A percentile compares a stretch with the other conserved stretches of the same genome.
These are phyloP conservation scores for Kwoniella pini DNA, from an alignment of 768 basidiomycete genomes.

Conservation along the genomic window DNA sequence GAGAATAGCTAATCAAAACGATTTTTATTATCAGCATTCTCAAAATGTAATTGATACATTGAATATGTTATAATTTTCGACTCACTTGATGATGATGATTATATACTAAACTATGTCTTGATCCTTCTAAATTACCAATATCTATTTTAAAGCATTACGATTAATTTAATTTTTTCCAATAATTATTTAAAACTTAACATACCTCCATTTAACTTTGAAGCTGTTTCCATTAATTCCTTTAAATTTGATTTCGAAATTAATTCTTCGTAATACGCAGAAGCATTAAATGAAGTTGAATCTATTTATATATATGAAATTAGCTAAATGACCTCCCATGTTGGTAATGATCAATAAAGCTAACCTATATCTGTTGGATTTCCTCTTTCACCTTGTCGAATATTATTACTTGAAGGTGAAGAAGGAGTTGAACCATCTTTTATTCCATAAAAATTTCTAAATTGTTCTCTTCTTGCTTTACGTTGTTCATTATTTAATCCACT, in stretches of 20 bases:
- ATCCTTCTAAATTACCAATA: slow-evolving; percentile 46
- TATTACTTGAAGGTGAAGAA: neutral
- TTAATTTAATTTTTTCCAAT: too few relatives aligned
- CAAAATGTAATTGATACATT: too few relatives aligned
- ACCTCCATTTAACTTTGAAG: slow-evolving; percentile 40
- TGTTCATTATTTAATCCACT: slow-evolving; percentile 17
- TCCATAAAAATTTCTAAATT: slow-evolving; percentile 46
- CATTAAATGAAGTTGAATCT: slow-evolving; percentile 46
- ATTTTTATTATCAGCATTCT: too few relatives aligned
- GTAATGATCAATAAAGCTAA: slow-evolving; percentile 5
- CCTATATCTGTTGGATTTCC: slow-evolving; percentile 36
- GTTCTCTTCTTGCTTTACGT: slow-evolving; percentile 38
- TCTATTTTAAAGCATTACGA: slow-evolving; percentile 31
- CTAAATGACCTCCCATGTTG: neutral
- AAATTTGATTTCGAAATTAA: slow-evolving; percentile 38
- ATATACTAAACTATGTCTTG: slow-evolving; percentile 50
- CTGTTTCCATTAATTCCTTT: slow-evolving; percentile 42
- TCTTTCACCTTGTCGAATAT: too few relatives aligned
- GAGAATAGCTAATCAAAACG: slow-evolving; percentile 41
- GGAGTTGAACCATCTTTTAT: slow-evolving; percentile 22
- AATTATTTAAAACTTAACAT: slow-evolving; percentile 11
- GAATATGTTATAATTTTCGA: too few relatives aligned
- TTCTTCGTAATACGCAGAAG: slow-evolving; percentile 47
- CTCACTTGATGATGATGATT: slow-evolving; percentile 54
- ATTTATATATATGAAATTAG: neutral